Conservation (phyloP, 768 basidiomycete species). For the Kwoniella pini region DNA sequence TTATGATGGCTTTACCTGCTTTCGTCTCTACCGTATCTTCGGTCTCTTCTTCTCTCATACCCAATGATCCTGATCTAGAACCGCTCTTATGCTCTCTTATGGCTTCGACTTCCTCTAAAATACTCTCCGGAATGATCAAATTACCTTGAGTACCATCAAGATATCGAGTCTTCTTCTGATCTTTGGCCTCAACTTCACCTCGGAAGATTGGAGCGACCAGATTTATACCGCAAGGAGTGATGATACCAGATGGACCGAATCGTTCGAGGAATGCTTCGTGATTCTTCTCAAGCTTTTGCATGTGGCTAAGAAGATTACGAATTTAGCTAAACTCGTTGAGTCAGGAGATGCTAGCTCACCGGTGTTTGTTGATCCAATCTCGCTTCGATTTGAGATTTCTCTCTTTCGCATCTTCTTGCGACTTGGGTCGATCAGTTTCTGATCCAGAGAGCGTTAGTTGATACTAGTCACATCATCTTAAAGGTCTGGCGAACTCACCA, state of each 20-base stretch:
- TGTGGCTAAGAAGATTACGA: background rate
- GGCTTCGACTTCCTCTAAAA: slow-evolving; percentile 4
- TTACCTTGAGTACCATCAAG: slow-evolving; percentile 16
- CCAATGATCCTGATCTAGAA: background rate
- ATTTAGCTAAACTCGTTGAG: background rate
- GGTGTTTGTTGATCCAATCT: slow-evolving; percentile 55
- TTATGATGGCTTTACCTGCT: background rate
- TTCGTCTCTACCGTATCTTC: slow-evolving; percentile 1
- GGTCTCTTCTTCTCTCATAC: background rate
- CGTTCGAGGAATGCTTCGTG: slow-evolving; percentile 22
- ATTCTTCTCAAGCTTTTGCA: slow-evolving; percentile 6
- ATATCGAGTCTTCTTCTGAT: slow-evolving; percentile 1
- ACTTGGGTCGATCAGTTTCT: slow-evolving; percentile 56
- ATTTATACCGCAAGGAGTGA: slow-evolving; percentile 22
- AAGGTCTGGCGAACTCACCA: slow-evolving; percentile 42
- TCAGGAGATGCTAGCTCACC: slow-evolving; percentile 31
- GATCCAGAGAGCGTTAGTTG: background rate
- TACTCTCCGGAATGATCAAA: slow-evolving; percentile 16
- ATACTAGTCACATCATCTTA: slow-evolving; percentile 11
- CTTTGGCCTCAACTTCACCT: background rate
- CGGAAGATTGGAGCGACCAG: slow-evolving; percentile 23
- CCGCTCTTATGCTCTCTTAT: slow-evolving; percentile 4
- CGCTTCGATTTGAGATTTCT: slow-evolving; percentile 54
- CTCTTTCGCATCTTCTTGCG: slow-evolving; percentile 52
- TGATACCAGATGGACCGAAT: slow-evolving; percentile 24